A percentile compares a stretch with the other conserved stretches of the same genome.
Evolutionary conservation across 208 protist genomes (phyloP).

Genomic region (Balamuthia mandrillaris): DNA sequence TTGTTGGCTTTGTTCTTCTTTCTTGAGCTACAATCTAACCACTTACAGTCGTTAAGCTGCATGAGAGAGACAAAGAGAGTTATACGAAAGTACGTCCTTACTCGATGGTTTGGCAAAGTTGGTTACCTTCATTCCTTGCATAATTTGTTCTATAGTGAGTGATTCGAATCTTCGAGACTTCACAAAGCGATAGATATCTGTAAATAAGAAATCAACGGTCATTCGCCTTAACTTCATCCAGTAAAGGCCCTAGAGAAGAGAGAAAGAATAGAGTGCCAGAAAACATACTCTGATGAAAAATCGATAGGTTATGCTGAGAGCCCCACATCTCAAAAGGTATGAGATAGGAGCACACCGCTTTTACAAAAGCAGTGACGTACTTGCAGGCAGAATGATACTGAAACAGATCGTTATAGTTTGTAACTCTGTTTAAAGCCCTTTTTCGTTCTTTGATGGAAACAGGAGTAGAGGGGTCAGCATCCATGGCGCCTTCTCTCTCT

Average conservation of each 20-base stretch:
- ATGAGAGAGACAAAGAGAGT: too few relatives aligned
- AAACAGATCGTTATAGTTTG: too few relatives aligned
- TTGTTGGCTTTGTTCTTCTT: not conserved
- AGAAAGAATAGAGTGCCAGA: not conserved
- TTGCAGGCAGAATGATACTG: too few relatives aligned
- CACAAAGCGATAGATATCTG: constrained; percentile 12
- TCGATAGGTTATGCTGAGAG: not conserved
- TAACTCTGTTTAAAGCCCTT: too few relatives aligned
- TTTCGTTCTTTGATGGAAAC: too few relatives aligned
- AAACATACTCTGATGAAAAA: not conserved
- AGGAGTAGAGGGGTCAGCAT: too few relatives aligned
- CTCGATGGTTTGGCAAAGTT: too few relatives aligned
- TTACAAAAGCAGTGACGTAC: constrained; percentile 32
- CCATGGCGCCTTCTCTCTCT: too few relatives aligned
- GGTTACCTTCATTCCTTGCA: not conserved
- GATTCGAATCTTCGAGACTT: not conserved
- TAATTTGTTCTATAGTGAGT: not conserved
- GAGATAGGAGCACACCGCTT: constrained; percentile 1
- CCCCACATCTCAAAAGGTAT: constrained; percentile 4
- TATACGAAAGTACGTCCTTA: too few relatives aligned
- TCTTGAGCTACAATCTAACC: not conserved
- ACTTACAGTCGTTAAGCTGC: not conserved
- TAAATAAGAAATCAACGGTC: not conserved
- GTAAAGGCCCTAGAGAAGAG: too few relatives aligned
- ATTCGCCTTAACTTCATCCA: not conserved